Base-by-base conservation (phyloP, 2,329 filamentous ascomycete species). In the Clonostachys sp. region DNA sequence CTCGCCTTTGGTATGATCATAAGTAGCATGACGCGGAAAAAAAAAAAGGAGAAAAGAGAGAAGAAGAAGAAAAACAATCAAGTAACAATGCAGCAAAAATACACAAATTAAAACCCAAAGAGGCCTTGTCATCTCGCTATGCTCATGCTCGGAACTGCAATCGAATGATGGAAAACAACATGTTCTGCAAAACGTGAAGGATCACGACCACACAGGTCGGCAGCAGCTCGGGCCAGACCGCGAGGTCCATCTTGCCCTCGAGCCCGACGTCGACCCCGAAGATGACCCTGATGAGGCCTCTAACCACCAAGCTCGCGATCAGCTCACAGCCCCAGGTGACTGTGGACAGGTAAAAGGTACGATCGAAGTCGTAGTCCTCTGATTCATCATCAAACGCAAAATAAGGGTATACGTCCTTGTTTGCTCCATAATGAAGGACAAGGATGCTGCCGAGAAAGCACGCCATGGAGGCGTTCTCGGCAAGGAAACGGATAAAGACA, bases 291-390 rank as follows among this genome's bases (percentile, higher is more conserved):
- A 86, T 76, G 41, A 87, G 69, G 12, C 73, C 68, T 17, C 81
- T 68, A 12, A 86, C 81, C 42, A 79, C 71, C 58, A 83, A 69
- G 51, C 79, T 82, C 1, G 83, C 82, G 2, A 72, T 69, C 46
- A 86, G 71, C 69, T 87, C 83, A 62, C 83, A 86, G 3, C 68
- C 81, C 83, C 83, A 87, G 6, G 83, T 87, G 47, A 85, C 73
- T 48, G 71, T 68, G 16, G 81, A 83, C 48, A 82, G 81, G 54
- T 75, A 79, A 52, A 86, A 82, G 1, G 83, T 86, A 44, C 86
- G 68, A 40, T 70, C 63, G 57, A 86, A 85, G 55, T 83, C 80
- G 61, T 86, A 86, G 46, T 58, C 59, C 53, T 73, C 70, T 41
- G 54, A 52, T 18, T 56, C 54, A 45, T 60, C 59, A 58, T 83